Evolutionary conservation across 805 yeast species (phyloP), one percentile per base, ranked within the genome.

Genomic region (Pichia ethanolica): DNA sequence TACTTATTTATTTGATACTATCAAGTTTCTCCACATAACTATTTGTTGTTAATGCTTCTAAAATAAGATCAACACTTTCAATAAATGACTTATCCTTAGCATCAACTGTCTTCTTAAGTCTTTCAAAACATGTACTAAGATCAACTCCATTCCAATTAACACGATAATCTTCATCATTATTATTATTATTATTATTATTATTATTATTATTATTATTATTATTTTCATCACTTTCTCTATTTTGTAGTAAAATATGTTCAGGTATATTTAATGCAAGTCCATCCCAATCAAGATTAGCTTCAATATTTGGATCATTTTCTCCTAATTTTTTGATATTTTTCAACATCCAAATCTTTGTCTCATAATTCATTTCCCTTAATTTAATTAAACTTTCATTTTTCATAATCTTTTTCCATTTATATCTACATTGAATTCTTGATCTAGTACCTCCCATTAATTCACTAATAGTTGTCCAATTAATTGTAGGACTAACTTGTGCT

Each of bases 381-480:
- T 76, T 68, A 12, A 62, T 64, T 14, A 67, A 56, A 1, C 78
- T 76, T 53, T 82, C 84, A 51, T 85, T 71, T 59, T 80, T 82
- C 47, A 82, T 67, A 6, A 89, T 60, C 67, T 90, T 91, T 61
- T 85, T 85, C 97, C 97, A 91, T 64, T 91, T 91, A 67, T 91
- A 91, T 51, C 98, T 78, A 64, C 97, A 90, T 67, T 91, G 98
- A 55, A 91, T 90, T 57, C 98, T 75, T 1, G 96, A 86, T 53
- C 98, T 76, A 2, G 80, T 72, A 3, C 97, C 97, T 35, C 87
- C 83, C 95, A 91, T 89, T 45, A 78, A 71, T 63, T 91, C 98
- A 60, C 91, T 82, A 4, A 91, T 95, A 5, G 81, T 71, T 0
- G 97, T 90, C 97, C 98, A 91, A 64, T 91, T 91, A 48, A 90